Percentiles rank a stretch among this genome's conserved stretches.
phyloP scores from a whole-genome alignment of 148 eudicot species.

The Mesembryanthemum crystallinum region DNA sequence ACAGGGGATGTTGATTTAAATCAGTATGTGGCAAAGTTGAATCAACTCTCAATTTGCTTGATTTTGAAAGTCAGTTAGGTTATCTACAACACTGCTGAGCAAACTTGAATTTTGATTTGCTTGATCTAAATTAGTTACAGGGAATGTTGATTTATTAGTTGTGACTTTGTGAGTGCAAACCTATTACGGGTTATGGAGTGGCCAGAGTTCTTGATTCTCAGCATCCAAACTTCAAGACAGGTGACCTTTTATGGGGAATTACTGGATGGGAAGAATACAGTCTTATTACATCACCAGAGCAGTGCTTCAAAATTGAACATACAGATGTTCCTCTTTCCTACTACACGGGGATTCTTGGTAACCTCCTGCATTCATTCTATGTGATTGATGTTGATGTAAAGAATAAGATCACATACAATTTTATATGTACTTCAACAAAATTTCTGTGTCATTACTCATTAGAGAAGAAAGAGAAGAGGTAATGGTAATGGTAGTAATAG shows the following conservation, averaged over 20 bases:
- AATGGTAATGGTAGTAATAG: too few species aligned
- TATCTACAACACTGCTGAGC: too few species aligned
- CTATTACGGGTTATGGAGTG: constrained; percentile 52
- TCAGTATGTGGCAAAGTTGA: too few species aligned
- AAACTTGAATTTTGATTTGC: too few species aligned
- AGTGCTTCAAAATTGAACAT: constrained; percentile 46
- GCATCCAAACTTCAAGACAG: constrained; percentile 46
- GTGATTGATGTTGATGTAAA: background rate
- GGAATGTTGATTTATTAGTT: background rate
- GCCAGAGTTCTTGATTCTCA: constrained; percentile 55
- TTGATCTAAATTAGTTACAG: too few species aligned
- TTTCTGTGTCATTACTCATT: too few species aligned
- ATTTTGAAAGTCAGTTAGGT: too few species aligned
- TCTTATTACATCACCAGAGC: constrained; percentile 27
- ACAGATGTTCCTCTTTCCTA: constrained; percentile 68
- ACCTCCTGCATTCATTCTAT: background rate
- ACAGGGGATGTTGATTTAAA: too few species aligned
- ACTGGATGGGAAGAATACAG: constrained; percentile 71
- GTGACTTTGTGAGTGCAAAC: constrained; percentile 24
- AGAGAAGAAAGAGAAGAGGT: background rate
- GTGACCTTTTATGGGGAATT: constrained; percentile 54
- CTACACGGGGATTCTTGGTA: constrained; percentile 68
- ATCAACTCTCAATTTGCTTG: too few species aligned
- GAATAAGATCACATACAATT: background rate
- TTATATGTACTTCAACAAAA: too few species aligned